A percentile compares a stretch with the other conserved stretches of the same genome.
These are phyloP conservation scores for Phytophthora rubi DNA, from an alignment of 352 stramenopile genomes.

Conservation along the genomic window DNA sequence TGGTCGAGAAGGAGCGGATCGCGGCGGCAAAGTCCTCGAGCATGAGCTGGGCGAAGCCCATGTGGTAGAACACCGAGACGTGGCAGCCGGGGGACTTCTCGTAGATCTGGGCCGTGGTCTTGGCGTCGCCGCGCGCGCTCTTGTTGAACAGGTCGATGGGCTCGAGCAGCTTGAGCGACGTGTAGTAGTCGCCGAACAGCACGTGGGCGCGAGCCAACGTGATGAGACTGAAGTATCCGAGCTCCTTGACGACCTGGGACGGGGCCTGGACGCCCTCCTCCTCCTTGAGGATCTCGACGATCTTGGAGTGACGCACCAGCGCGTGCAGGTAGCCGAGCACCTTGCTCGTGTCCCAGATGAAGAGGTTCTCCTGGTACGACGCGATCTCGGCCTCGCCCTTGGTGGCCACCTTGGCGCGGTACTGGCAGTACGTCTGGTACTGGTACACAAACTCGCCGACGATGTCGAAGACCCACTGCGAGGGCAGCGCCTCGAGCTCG, in stretches of 20 bases:
- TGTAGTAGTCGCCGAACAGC: slow-evolving; percentile 97
- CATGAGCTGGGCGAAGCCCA: slow-evolving; percentile 97
- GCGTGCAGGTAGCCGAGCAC: slow-evolving; percentile 96
- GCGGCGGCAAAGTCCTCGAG: slow-evolving; percentile 96
- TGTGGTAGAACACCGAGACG: slow-evolving; percentile 97
- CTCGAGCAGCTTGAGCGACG: slow-evolving; percentile 92
- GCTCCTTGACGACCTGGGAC: slow-evolving; percentile 85
- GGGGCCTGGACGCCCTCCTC: slow-evolving; percentile 47
- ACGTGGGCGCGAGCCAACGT: slow-evolving; percentile 95
- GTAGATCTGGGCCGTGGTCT: slow-evolving; percentile 85
- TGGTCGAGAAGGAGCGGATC: slow-evolving; percentile 88
- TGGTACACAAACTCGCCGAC: slow-evolving; percentile 99
- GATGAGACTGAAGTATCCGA: slow-evolving; percentile 97
- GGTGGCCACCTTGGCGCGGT: slow-evolving; percentile 84
- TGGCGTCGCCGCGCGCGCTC: slow-evolving; percentile 51
- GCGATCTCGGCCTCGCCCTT: slow-evolving; percentile 69
- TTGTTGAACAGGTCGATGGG: slow-evolving; percentile 92
- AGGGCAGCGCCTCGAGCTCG: slow-evolving; percentile 87
- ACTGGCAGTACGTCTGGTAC: slow-evolving; percentile 99
- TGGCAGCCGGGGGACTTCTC: slow-evolving; percentile 92
- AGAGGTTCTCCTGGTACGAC: slow-evolving; percentile 73
- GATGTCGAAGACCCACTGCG: slow-evolving; percentile 99
- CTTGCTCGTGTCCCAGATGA: slow-evolving; percentile 96
- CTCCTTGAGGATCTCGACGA: slow-evolving; percentile 88
- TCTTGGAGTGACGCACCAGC: slow-evolving; percentile 92